Evolutionary conservation across 1,139 yeast species (phyloP), one percentile per base, ranked within the genome.

Genomic region (Sugiyamaella novakii): DNA sequence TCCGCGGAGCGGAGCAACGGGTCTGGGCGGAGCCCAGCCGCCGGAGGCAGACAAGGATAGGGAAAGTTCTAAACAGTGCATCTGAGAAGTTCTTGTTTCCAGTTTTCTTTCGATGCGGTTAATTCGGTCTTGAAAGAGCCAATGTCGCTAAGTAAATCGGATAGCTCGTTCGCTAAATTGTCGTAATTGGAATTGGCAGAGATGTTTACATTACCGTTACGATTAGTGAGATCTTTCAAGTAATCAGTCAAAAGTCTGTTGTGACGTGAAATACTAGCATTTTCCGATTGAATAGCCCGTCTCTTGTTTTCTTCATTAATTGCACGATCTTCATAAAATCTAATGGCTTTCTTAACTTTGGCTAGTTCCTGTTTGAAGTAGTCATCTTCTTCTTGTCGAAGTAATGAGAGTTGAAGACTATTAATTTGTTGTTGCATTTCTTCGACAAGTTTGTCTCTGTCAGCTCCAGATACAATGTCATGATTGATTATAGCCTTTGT

Each of bases 401-500:
- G 61, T 43, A 62, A 59, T 21, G 61, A 63, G 47, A 46, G 55
- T 50, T 73, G 75, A 28, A 76, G 64, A 5, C 55, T 57, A 15
- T 64, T 65, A 49, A 76, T 71, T 46, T 71, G 72, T 10, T 56
- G 57, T 55, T 73, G 74, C 76, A 75, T 72, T 46, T 67, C 68
- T 33, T 63, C 63, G 7, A 75, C 60, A 34, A 68, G 62, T 50
- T 61, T 62, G 42, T 68, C 74, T 7, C 70, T 51, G 46, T 71
- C 70, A 4, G 67, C 69, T 2, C 67, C 70, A 6, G 68, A 63
- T 2, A 72, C 63, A 41, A 70, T 64, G 46, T 74, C 78, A 53
- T 74, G 72, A 57, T 78, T 78, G 44, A 74, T 65, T 18, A 63
- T 75, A 0, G 91, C 94, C 12, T 71, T 67, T 15, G 88, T 83